phyloP scores from a whole-genome alignment of 257 asterid genomes.

The Euphrasia confusa region DNA sequence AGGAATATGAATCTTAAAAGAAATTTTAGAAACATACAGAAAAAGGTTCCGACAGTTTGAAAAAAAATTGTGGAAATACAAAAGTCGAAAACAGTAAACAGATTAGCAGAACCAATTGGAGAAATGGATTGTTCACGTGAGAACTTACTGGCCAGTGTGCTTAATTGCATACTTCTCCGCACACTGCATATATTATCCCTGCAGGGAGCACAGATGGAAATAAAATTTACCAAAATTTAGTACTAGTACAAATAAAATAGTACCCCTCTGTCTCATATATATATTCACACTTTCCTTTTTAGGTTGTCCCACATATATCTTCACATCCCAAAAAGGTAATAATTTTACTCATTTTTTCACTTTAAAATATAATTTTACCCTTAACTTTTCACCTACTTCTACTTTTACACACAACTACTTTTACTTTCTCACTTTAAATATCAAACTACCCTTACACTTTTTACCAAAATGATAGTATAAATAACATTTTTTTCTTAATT shows the following conservation, averaged over 20 bases:
- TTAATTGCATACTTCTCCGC: constrained; percentile 84
- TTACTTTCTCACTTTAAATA: too few relatives aligned
- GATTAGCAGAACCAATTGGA: constrained; percentile 17
- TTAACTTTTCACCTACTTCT: too few relatives aligned
- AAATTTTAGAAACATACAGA: constrained; percentile 6
- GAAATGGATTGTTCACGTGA: neutral
- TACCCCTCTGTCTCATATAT: too few relatives aligned
- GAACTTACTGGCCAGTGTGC: constrained; percentile 71
- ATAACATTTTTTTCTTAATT: too few relatives aligned
- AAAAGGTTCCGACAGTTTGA: constrained; percentile 6
- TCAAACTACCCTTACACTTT: too few relatives aligned
- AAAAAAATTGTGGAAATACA: constrained; percentile 1
- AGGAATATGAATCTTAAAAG: constrained; percentile 13
- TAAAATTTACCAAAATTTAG: constrained; percentile 8
- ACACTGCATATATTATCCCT: constrained; percentile 88
- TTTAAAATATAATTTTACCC: too few relatives aligned
- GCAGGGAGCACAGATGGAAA: constrained; percentile 26
- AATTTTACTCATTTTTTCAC: too few relatives aligned
- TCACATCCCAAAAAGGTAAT: too few relatives aligned
- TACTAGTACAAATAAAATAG: constrained; percentile 17
- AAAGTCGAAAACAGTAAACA: neutral
- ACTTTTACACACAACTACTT: too few relatives aligned
- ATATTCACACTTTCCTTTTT: too few relatives aligned
- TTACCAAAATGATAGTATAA: too few relatives aligned
- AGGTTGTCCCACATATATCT: too few relatives aligned